Percentiles rank a stretch among this genome's conserved stretches.
Conservation (phyloP, 108 stramenopile genomes). For the Poteriospumella lacustris region DNA sequence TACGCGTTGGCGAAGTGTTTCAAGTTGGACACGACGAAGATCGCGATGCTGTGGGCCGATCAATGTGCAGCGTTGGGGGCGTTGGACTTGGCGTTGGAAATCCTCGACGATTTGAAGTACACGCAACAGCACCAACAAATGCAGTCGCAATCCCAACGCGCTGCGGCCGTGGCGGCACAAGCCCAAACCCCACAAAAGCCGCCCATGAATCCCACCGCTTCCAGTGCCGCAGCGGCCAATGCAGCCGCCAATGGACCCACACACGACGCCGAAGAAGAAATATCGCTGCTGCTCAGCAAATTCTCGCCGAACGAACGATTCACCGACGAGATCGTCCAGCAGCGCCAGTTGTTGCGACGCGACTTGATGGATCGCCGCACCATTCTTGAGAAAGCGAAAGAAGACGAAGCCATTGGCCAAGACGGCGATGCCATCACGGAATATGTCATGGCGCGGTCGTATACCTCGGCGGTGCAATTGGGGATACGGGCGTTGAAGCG, state of each 20-base stretch:
- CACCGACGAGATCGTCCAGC: background rate
- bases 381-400: too few relatives aligned
- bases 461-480: background rate
- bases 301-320: background rate
- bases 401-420: slow-evolving; percentile 22
- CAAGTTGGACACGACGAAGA: background rate
- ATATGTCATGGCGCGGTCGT: background rate
- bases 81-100: background rate
- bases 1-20: slow-evolving; percentile 3
- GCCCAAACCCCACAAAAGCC: too few relatives aligned
- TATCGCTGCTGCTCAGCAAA: background rate
- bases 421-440: slow-evolving; percentile 10
- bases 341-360: too few relatives aligned
- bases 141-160: too few relatives aligned
- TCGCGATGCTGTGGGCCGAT: background rate
- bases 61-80: background rate
- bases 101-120: too few relatives aligned
- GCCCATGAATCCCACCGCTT: too few relatives aligned
- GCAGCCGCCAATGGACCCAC: too few relatives aligned
- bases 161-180: too few relatives aligned
- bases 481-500: background rate
- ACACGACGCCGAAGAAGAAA: background rate
- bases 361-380: background rate
- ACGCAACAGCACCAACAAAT: too few relatives aligned
- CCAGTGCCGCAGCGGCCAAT: too few relatives aligned